These are phyloP conservation scores for Porogramme epimiltina DNA, from an alignment of 1,284 basidiomycete genomes.

Conservation along the genomic window DNA sequence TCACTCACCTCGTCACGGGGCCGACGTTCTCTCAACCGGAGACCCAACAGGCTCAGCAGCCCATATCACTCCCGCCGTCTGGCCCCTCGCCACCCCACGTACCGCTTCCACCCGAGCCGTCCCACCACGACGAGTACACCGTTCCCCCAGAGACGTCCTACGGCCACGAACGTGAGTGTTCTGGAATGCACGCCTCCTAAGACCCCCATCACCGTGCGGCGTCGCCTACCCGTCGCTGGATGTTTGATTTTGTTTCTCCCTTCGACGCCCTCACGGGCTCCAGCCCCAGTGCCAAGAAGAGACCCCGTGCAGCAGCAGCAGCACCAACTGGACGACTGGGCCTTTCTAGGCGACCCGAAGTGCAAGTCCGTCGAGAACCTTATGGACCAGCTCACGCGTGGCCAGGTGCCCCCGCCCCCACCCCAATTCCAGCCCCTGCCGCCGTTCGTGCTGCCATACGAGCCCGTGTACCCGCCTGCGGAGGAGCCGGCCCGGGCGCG, in stretches of 20 bases:
- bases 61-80: slow-evolving; percentile 38
- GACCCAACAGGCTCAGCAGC: slow-evolving; percentile 42
- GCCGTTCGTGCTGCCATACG: slow-evolving; percentile 38
- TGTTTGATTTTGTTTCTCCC: slow-evolving; percentile 82
- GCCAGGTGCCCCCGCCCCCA: slow-evolving; percentile 40
- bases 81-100: slow-evolving; percentile 52
- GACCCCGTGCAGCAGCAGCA: slow-evolving; percentile 44
- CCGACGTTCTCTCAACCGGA: slow-evolving; percentile 61
- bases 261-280: slow-evolving; percentile 68
- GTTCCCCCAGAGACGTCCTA: slow-evolving; percentile 43
- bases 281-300: slow-evolving; percentile 56
- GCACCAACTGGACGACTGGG: slow-evolving; percentile 54
- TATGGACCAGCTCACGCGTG: slow-evolving; percentile 67
- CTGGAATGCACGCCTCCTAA: slow-evolving; percentile 20
- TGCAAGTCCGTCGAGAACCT: slow-evolving; percentile 79
- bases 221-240: slow-evolving; percentile 70
- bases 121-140: slow-evolving; percentile 36
- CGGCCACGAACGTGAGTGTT: slow-evolving; percentile 39
- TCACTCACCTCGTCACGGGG: no score
- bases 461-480: slow-evolving; percentile 45
- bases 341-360: slow-evolving; percentile 62
- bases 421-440: slow-evolving; percentile 31
- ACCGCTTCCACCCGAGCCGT: slow-evolving; percentile 27
- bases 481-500: slow-evolving; percentile 41
- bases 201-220: slow-evolving; percentile 49